These are phyloP conservation scores for Gossypium gossypioides DNA, from an alignment of 441 rosid genomes.

Conservation along the genomic window DNA sequence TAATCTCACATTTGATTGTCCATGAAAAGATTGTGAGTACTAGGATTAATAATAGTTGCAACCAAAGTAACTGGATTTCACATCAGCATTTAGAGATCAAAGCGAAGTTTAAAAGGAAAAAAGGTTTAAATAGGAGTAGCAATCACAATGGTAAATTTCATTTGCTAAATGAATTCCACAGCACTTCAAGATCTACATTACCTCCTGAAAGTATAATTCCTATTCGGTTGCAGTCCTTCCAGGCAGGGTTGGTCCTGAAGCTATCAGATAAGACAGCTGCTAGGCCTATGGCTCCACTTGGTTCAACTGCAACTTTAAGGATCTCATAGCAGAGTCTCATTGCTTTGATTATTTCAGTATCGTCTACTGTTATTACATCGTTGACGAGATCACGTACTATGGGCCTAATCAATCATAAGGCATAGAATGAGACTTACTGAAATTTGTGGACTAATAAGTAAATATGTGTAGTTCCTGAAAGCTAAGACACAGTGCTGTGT, in stretches of 20 bases:
- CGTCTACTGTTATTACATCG: constrained; percentile 58
- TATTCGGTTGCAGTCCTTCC: constrained; percentile 46
- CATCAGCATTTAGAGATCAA: not conserved
- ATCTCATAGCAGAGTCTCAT: constrained; percentile 76
- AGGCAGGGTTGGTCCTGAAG: constrained; percentile 43
- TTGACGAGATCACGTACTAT: constrained; percentile 69
- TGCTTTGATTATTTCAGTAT: constrained; percentile 60
- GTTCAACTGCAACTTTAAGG: constrained; percentile 77
- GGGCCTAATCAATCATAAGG: constrained; percentile 41
- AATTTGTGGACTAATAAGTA: not conserved
- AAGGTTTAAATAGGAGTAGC: not conserved
- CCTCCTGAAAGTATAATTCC: constrained; percentile 74
- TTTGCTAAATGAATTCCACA: constrained; percentile 53
- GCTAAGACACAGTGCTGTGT: not conserved
- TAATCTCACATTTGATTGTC: not conserved
- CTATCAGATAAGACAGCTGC: constrained; percentile 65
- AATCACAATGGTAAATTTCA: constrained; percentile 12
- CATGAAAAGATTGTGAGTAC: not conserved
- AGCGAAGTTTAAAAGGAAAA: not conserved
- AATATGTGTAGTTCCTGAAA: not conserved
- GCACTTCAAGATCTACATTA: constrained; percentile 58
- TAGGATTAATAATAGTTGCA: not conserved
- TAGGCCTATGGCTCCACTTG: constrained; percentile 89
- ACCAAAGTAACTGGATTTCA: not conserved
- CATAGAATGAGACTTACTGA: not conserved